Conservation (phyloP, 1,284 basidiomycete species). For the Apiotrichum gamsii region DNA sequence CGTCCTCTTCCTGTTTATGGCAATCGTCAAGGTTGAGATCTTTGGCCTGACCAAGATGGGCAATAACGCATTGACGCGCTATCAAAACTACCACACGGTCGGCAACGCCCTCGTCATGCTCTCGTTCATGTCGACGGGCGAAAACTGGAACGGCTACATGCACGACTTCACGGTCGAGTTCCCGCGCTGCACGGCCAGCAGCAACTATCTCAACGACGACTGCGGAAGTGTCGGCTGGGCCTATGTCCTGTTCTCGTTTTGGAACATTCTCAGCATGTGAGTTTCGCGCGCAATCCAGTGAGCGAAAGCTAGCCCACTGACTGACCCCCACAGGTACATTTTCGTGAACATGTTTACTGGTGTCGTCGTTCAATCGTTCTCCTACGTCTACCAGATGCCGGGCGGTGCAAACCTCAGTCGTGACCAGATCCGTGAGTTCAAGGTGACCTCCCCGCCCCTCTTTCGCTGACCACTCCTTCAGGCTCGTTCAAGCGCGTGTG, state of each 20-base stretch:
- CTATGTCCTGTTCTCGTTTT: conserved; percentile 82
- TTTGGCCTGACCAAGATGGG: conserved; percentile 90
- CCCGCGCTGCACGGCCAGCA: conserved; percentile 68
- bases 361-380: conserved; percentile 95
- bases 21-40: conserved; percentile 82
- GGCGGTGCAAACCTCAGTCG: conserved; percentile 77
- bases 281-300: too few species aligned
- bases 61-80: conserved; percentile 58
- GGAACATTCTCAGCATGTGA: conserved; percentile 94
- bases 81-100: conserved; percentile 76
- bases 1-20: conserved; percentile 86
- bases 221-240: conserved; percentile 85
- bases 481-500: conserved; percentile 82
- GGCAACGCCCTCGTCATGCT: conserved; percentile 80
- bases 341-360: conserved; percentile 93
- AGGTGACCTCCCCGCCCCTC: too few species aligned
- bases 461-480: too few species aligned
- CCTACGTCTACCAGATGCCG: conserved; percentile 83
- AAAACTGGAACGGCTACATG: conserved; percentile 52
- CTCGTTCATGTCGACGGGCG: conserved; percentile 52
- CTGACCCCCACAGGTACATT: conserved; percentile 60
- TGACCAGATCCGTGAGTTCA: conserved; percentile 67
- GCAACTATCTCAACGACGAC: conserved; percentile 66
- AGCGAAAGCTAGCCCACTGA: too few species aligned
- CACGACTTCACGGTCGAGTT: conserved; percentile 77